Evolutionary conservation across 371 early-diverging fungal species (phyloP), one percentile per base, ranked within the genome.

Genomic region (Circinella minor): DNA sequence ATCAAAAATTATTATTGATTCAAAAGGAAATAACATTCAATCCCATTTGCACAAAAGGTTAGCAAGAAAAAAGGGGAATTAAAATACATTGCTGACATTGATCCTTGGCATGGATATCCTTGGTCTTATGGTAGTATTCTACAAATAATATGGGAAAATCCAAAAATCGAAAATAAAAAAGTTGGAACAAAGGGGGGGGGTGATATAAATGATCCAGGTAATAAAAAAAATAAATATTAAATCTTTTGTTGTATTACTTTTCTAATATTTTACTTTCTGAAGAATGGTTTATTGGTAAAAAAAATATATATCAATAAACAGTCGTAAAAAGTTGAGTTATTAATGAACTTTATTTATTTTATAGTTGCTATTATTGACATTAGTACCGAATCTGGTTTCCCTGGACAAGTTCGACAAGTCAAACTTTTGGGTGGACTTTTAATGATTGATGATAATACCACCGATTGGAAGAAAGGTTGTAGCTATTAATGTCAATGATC

Each of bases 121-220:
- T 99, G 99, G 97, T 99, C 99, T 90, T 99, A 99, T 79, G 99
- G 99, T 67, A 98, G 99, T 46, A 86, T 99, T 69, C 99, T 99
- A 47, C 94, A 94, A 49, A 99, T 99, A 49, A 99, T 99, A 67
- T 99, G 99, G 99, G 99, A 99, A 84, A 96, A 98, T 78, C 98
- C 99, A 47, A 89, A 88, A 68, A 81, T 83, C 71, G 78, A 79
- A 57, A 93, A 97, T 87, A 85, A 84, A 59, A 95, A 94, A 76
- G 95, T 97, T 72, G 92, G 92, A 77, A 91, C 89, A 61, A 57
- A 20, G 11, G 65, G 65, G 11, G 65, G 65, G 1, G 99, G 99
- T 68, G 99, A 99, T 83, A n/a, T n/a, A n/a, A 96, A 98, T 82
- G 98, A 98, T 78, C 99, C 99, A 27, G 27, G 27, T 27, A 27